A percentile compares a stretch with the other conserved stretches of the same genome.
Evolutionary conservation across 768 basidiomycete species (phyloP).

Genomic region (Termitomyces sp.): DNA sequence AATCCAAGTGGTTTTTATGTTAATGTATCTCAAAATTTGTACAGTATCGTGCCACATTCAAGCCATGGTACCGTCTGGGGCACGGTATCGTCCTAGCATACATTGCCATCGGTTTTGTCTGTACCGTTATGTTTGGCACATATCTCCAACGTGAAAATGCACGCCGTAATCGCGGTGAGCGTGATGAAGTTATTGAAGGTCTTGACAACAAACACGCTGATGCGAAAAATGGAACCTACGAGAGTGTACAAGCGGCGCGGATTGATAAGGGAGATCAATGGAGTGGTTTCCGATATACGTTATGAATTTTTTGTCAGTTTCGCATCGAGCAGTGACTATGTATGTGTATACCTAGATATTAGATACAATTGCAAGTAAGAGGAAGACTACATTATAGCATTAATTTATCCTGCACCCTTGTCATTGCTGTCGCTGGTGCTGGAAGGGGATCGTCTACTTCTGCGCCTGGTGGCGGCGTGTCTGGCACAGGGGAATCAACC

Average conservation of each 20-base stretch:
- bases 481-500: slow-evolving; percentile 12
- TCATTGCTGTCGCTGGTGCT: slow-evolving; percentile 41
- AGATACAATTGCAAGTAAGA: slow-evolving; percentile 22
- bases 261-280: slow-evolving; percentile 62
- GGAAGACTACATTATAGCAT: slow-evolving; percentile 9
- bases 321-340: slow-evolving; percentile 2
- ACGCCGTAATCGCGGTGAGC: slow-evolving; percentile 56
- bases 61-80: slow-evolving; percentile 64
- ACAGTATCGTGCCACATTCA: slow-evolving; percentile 59
- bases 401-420: slow-evolving; percentile 24
- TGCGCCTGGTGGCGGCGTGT: slow-evolving; percentile 19
- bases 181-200: slow-evolving; percentile 59
- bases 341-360: slow-evolving; percentile 13
- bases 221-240: slow-evolving; percentile 47
- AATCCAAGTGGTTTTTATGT: not conserved
- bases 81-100: slow-evolving; percentile 68
- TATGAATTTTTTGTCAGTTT: slow-evolving; percentile 14
- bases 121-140: slow-evolving; percentile 40
- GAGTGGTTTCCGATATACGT: slow-evolving; percentile 71
- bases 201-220: slow-evolving; percentile 36
- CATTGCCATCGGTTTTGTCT: slow-evolving; percentile 58
- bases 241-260: slow-evolving; percentile 50
- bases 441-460: slow-evolving; percentile 39
- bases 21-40: not conserved
- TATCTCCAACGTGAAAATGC: slow-evolving; percentile 54